Percentiles rank a stretch among this genome's conserved stretches.
Evolutionary conservation across 331 rosid genomes (phyloP).

Genomic region (Phaseolus coccineus): DNA sequence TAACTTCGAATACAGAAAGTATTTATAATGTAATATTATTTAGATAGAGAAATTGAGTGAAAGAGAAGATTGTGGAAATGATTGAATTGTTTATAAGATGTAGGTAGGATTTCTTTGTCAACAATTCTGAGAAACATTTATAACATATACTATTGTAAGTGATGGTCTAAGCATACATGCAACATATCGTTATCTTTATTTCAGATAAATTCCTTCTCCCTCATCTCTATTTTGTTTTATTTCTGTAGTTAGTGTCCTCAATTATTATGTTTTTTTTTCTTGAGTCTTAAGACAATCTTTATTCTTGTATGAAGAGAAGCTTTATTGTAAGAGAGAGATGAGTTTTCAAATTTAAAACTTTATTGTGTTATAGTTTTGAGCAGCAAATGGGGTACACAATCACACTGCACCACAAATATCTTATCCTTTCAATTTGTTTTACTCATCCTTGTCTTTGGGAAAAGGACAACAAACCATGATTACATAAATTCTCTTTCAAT

Average conservation of each 20-base stretch:
- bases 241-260: conserved; percentile 17
- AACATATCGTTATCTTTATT: background rate
- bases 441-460: background rate
- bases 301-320: conserved; percentile 35
- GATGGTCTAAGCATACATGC: background rate
- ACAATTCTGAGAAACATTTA: background rate
- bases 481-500: background rate
- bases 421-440: conserved; percentile 38
- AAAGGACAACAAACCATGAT: conserved; percentile 34
- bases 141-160: background rate
- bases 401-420: conserved; percentile 43
- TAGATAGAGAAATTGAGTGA: background rate
- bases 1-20: background rate
- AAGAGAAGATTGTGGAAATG: background rate
- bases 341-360: conserved; percentile 25
- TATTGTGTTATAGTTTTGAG: conserved; percentile 31
- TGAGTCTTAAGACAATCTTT: conserved; percentile 16
- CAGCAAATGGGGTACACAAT: conserved; percentile 36
- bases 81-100: background rate
- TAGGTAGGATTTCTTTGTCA: background rate
- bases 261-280: conserved; percentile 16
- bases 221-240: background rate
- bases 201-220: background rate
- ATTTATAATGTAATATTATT: too few species aligned
- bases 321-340: conserved; percentile 12